Base-by-base conservation (phyloP, 495 filamentous ascomycete genomes). In the Arthonia radiata region DNA sequence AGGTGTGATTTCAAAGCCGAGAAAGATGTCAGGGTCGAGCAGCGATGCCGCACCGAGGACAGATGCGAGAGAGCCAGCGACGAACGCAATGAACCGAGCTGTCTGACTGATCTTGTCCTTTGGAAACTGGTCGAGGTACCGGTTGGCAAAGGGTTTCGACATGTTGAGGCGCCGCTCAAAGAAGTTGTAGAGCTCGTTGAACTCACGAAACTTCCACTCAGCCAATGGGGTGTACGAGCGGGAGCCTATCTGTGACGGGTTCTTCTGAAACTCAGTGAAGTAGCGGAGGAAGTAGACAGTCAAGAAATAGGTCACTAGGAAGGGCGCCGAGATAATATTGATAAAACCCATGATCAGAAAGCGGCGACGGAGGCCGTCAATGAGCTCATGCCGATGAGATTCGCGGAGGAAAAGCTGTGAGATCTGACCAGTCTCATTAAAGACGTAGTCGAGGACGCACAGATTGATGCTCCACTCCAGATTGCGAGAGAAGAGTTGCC, bases 191-290 rank as follows among this genome's bases (percentile, higher is more conserved):
- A 97, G 62, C 44, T 97, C 86, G 38, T 97, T 97, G 57, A 94
- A 94, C 45, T 94, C 83, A 26, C 86, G 73, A 33, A 94, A 93
- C 39, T 92, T 93, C 89, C 86, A 94, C 44, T 89, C 75, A 2
- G 89, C 86, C 26, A 92, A 61, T 2, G 81, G 77, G 2, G 82
- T 93, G 38, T 92, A 97, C 37, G 75, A 70, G 9, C 86, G 68
- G 13, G 77, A 71, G 10, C 73, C 72, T 18, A 80, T 61, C 26
- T 78, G 61, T 0, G 77, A 71, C 1, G 86, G 83, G 34, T 90
- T 89, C 41, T 72, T 80, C 48, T 91, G 78, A 45, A 81, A 90
- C 51, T 94, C 86, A 36, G 81, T 80, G 45, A 90, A 91, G 39
- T 92, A 86, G 18, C 67, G 72, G 44, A 94, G 74, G 34, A 94